phyloP scores from a whole-genome alignment of 225 moss, liverwort and hornwort genomes.

The Sphagnum tenellum region DNA sequence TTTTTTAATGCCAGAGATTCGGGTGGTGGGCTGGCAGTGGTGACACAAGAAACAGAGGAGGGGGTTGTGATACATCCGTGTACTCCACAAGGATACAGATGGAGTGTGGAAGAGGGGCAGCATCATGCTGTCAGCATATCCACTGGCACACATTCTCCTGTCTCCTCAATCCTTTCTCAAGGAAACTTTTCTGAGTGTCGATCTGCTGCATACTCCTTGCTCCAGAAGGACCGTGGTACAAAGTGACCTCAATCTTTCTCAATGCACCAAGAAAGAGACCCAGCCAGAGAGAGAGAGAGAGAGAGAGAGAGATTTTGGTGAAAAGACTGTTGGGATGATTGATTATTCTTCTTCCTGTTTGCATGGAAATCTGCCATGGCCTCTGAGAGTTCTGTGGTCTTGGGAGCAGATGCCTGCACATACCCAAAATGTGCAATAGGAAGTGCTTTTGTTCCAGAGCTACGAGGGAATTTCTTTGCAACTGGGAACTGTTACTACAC shows the following conservation, averaged over 20 bases:
- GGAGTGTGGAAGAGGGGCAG: constrained; percentile 36
- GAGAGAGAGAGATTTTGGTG: no score
- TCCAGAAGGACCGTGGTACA: constrained; percentile 47
- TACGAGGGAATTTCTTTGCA: constrained; percentile 55
- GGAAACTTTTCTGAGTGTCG: constrained; percentile 62
- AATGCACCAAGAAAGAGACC: no score
- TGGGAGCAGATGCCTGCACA: constrained; percentile 35
- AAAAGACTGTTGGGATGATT: no score
- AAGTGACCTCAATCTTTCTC: neutral
- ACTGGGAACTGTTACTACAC: constrained; percentile 64
- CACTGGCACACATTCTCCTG: constrained; percentile 36
- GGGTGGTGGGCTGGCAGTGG: no score
- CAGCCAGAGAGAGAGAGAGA: no score
- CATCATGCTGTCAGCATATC: constrained; percentile 35
- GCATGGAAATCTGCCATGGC: no score
- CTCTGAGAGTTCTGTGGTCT: no score
- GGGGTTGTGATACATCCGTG: constrained; percentile 41
- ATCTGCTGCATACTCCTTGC: constrained; percentile 42
- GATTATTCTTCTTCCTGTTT: no score
- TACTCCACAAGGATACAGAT: constrained; percentile 39
- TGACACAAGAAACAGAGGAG: neutral
- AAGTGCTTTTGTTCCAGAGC: constrained; percentile 41
- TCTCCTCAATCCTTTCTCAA: constrained; percentile 31
- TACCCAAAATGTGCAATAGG: constrained; percentile 55
- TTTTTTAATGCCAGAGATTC: no score